These are phyloP conservation scores for Thermothelomyces thermophilus DNA, from an alignment of 2,329 filamentous ascomycete species.

Conservation along the genomic window DNA sequence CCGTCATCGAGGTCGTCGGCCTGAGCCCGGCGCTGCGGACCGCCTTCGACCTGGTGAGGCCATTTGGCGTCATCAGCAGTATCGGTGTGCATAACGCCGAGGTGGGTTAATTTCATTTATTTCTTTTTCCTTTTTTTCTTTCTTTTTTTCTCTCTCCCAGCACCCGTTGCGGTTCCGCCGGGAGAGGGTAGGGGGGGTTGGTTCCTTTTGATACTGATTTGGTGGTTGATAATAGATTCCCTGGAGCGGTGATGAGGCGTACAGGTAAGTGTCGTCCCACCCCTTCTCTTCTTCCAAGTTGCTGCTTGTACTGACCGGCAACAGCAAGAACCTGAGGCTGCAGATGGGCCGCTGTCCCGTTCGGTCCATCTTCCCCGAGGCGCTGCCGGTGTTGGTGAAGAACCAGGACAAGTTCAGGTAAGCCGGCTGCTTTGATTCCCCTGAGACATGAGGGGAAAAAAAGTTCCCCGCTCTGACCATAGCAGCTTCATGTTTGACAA, in stretches of 20 bases:
- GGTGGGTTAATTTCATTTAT: slow-evolving; percentile 42
- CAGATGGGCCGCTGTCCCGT: slow-evolving; percentile 76
- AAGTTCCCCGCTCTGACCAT: slow-evolving; percentile 8
- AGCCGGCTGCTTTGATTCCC: slow-evolving; percentile 25
- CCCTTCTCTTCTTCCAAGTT: not conserved
- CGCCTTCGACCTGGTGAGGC: slow-evolving; percentile 63
- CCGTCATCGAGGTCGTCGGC: slow-evolving; percentile 74
- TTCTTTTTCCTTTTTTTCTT: no score
- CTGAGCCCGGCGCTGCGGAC: slow-evolving; percentile 61
- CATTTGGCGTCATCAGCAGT: slow-evolving; percentile 67
- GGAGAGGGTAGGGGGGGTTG: no score
- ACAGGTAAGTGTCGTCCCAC: slow-evolving; percentile 31
- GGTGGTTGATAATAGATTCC: slow-evolving; percentile 53
- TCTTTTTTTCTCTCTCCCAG: no score
- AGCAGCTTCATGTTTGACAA: slow-evolving; percentile 69
- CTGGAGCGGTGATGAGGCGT: slow-evolving; percentile 59
- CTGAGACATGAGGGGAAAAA: not conserved
- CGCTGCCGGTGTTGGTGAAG: slow-evolving; percentile 57
- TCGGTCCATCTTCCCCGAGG: slow-evolving; percentile 60
- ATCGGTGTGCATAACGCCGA: slow-evolving; percentile 71
- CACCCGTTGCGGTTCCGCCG: no score
- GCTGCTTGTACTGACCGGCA: slow-evolving; percentile 22
- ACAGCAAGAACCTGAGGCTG: slow-evolving; percentile 62
- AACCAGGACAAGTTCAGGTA: slow-evolving; percentile 62
- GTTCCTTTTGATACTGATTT: no score